Evolutionary conservation across 345 rosid species (phyloP), one percentile per base, ranked within the genome.

Genomic region (Populus alba): DNA sequence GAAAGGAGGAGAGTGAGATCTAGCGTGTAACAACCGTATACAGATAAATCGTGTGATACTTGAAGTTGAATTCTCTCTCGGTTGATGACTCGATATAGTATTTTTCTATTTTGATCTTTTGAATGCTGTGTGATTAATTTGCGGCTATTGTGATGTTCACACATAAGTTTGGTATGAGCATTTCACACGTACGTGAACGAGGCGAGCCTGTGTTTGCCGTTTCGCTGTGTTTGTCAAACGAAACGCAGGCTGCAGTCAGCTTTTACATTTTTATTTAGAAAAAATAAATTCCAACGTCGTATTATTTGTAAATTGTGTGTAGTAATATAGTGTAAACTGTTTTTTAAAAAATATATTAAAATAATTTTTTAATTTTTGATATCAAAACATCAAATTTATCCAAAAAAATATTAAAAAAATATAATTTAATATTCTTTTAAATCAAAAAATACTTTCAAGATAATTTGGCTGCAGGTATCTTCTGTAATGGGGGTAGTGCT

Each of bases 401-500:
- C 1, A 33, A 4, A 33, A 33, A 33, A 33, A 33, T 0, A 3
- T 33, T 29, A 1, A 33, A 33, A 33, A 33, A 33, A 33, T 4
- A 27, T 33, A 33, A 33, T 33, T 33, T 0, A 4, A 33, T 33
- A 33, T 33, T 33, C 4, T 33, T 33, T 33, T 0, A 33, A 33
- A 33, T 33, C 0, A 33, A 27, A 27, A 27, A 27, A 27, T 27
- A 27, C 27, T 27, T 27, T 27, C 35, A 33, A 33, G 37, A 33
- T 33, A 33, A 33, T 0, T 33, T 33, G 37, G 37, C 4, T 33
- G 6, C 37, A 95, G 61, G 87, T 91, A 92, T 11, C n/a, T 55
- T 85, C 92, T 86, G 75, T 88, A 92, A 79, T 87, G 92, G 2
- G 95, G 88, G 79, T 95, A 88, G 71, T 85, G 89, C 82, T 88